Evolutionary conservation across 176 grass and related monocot species (phyloP).

Genomic region (Saccharum officinarum): DNA sequence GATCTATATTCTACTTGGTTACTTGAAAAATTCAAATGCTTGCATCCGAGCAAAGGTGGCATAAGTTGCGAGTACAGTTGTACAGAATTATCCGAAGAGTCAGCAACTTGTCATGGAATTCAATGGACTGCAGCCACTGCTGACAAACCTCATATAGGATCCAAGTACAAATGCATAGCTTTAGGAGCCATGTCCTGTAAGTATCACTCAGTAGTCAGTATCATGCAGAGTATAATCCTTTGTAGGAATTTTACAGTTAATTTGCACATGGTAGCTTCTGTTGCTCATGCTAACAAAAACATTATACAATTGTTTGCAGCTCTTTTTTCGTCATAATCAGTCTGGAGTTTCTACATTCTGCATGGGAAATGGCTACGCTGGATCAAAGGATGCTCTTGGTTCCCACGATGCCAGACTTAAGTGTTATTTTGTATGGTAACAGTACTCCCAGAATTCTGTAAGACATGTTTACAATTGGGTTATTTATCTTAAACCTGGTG

Average conservation of each 20-base stretch:
- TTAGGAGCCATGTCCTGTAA: constrained; percentile 50
- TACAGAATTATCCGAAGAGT: constrained; percentile 82
- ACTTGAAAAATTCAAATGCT: constrained; percentile 67
- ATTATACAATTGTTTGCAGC: too few species aligned
- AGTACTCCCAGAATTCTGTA: too few species aligned
- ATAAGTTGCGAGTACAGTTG: constrained; percentile 72
- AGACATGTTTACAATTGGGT: too few species aligned
- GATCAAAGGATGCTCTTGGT: constrained; percentile 66
- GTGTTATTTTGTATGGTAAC: constrained; percentile 37
- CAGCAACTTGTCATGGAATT: constrained; percentile 86
- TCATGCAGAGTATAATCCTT: too few species aligned
- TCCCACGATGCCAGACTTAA: constrained; percentile 77
- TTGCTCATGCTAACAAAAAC: too few species aligned
- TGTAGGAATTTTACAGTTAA: too few species aligned
- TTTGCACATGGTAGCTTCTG: too few species aligned
- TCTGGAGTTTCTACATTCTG: too few species aligned
- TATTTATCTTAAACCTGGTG: too few species aligned
- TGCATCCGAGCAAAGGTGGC: constrained; percentile 85
- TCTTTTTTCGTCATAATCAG: too few species aligned
- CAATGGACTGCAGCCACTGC: constrained; percentile 70
- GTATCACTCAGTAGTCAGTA: too few species aligned
- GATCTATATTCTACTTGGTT: constrained; percentile 32
- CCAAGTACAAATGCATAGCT: constrained; percentile 56
- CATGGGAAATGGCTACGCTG: not conserved
- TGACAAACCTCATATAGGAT: constrained; percentile 74